Evolutionary conservation across 2,329 filamentous ascomycete species (phyloP).

Genomic region (Thermomyces lanuginosus): DNA sequence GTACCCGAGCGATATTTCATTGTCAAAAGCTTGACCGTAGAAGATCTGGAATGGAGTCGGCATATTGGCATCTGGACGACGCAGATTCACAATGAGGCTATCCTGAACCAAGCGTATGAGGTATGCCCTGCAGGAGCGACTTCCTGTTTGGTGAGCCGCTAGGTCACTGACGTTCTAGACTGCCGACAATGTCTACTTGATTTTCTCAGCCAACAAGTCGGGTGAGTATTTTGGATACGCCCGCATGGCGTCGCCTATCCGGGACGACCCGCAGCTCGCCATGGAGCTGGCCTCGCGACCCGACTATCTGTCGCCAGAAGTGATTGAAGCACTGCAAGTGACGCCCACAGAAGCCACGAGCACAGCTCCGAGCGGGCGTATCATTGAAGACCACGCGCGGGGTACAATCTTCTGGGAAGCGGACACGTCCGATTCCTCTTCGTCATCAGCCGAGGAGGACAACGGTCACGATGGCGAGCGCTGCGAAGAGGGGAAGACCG

Average conservation of each 20-base stretch:
- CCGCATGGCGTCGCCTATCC: slow-evolving; percentile 71
- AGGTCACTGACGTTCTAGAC: slow-evolving; percentile 33
- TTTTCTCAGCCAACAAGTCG: slow-evolving; percentile 95
- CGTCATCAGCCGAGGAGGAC: slow-evolving; percentile 8
- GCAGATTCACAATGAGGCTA: slow-evolving; percentile 80
- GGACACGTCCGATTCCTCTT: slow-evolving; percentile 41
- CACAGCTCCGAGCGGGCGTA: slow-evolving; percentile 62
- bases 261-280: slow-evolving; percentile 54
- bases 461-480: slow-evolving; percentile 9
- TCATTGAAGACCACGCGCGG: slow-evolving; percentile 83
- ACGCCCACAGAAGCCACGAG: slow-evolving; percentile 66
- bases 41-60: slow-evolving; percentile 81
- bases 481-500: slow-evolving; percentile 14
- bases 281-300: slow-evolving; percentile 53
- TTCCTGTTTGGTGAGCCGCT: not conserved
- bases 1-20: slow-evolving; percentile 71
- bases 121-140: slow-evolving; percentile 30
- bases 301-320: slow-evolving; percentile 38
- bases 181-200: slow-evolving; percentile 69
- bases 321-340: slow-evolving; percentile 60
- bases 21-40: slow-evolving; percentile 78
- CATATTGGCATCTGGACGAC: slow-evolving; percentile 83
- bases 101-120: slow-evolving; percentile 65
- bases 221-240: slow-evolving; percentile 95
- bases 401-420: slow-evolving; percentile 96